phyloP scores from a whole-genome alignment of 352 stramenopile species.

The Globisporangium mamillatum region DNA sequence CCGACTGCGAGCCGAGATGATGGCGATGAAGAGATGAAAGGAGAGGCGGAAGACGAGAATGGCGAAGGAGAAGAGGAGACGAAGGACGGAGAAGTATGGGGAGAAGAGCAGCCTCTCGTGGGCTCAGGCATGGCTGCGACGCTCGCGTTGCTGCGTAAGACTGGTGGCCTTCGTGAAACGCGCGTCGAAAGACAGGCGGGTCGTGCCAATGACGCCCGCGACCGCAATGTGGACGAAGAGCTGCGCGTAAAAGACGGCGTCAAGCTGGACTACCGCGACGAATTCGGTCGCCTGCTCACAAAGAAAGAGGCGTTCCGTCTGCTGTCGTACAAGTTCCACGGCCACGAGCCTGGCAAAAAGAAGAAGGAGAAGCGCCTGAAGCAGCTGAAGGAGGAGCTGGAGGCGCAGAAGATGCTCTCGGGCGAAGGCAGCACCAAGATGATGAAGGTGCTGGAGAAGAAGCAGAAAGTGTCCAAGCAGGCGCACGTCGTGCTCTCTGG shows the following conservation, averaged over 20 bases:
- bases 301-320: slow-evolving; percentile 98
- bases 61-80: slow-evolving; percentile 41
- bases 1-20: slow-evolving; percentile 4
- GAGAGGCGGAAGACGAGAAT: slow-evolving; percentile 28
- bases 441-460: slow-evolving; percentile 85
- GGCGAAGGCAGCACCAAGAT: slow-evolving; percentile 78
- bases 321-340: slow-evolving; percentile 98
- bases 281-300: slow-evolving; percentile 95
- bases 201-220: slow-evolving; percentile 93
- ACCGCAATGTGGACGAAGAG: slow-evolving; percentile 90
- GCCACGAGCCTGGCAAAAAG: slow-evolving; percentile 95
- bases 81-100: slow-evolving; percentile 63
- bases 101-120: slow-evolving; percentile 83
- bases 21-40: slow-evolving; percentile 38
- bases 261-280: slow-evolving; percentile 96
- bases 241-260: slow-evolving; percentile 82
- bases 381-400: slow-evolving; percentile 81
- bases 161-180: slow-evolving; percentile 89
- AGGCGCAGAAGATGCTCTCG: slow-evolving; percentile 69
- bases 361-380: slow-evolving; percentile 95
- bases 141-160: slow-evolving; percentile 90
- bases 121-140: slow-evolving; percentile 89
- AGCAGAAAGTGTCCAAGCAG: slow-evolving; percentile 79
- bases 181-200: slow-evolving; percentile 90
- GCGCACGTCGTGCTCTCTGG: slow-evolving; percentile 81